A percentile compares a stretch with the other conserved stretches of the same genome.
Evolutionary conservation across 768 basidiomycete species (phyloP).

Genomic region (Polyporus arcularius): DNA sequence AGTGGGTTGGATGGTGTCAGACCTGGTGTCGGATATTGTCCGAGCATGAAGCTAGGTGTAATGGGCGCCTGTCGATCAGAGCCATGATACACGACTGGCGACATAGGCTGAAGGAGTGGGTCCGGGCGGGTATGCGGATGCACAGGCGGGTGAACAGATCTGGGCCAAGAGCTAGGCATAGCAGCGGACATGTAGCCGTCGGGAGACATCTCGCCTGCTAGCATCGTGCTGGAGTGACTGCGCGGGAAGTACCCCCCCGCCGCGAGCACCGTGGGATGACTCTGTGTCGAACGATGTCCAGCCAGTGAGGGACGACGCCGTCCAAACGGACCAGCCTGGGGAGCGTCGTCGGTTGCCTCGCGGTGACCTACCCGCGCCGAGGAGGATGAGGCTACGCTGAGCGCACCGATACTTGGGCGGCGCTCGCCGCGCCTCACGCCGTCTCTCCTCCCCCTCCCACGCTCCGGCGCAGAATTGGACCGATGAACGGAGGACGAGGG

Average conservation of each 20-base stretch:
- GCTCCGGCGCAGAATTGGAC: neutral
- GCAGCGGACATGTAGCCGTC: neutral
- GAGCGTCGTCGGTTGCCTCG: neutral
- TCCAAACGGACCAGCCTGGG: neutral
- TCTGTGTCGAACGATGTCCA: neutral
- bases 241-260: conserved; percentile 7
- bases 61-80: neutral
- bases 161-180: neutral
- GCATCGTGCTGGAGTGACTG: conserved; percentile 1
- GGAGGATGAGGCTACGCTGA: neutral
- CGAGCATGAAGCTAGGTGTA: neutral
- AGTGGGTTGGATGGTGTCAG: neutral
- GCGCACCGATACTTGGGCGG: neutral
- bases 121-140: neutral
- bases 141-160: neutral
- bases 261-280: conserved; percentile 4
- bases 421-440: neutral
- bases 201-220: neutral
- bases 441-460: neutral
- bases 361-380: neutral
- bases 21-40: neutral
- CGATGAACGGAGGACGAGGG: neutral
- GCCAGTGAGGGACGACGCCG: conserved; percentile 5
- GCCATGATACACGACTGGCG: neutral
- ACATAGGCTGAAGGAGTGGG: neutral